Evolutionary conservation across 805 yeast species (phyloP), one percentile per base, ranked within the genome.

Genomic region (Teunomyces panamensis): DNA sequence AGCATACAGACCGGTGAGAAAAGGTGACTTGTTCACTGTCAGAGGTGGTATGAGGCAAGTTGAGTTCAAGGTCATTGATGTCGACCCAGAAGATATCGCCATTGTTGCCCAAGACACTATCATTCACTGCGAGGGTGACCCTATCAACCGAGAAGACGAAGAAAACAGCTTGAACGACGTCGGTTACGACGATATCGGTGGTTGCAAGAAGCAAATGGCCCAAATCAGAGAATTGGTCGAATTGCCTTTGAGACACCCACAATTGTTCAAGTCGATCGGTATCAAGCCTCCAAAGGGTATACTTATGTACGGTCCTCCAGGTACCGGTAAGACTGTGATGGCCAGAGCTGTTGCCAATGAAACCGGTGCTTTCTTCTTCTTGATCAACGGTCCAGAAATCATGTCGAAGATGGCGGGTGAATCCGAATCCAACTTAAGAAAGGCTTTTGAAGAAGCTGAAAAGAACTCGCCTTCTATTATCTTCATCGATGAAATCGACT

Each of bases 371-470:
- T 94, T 94, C 69, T 94, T 94, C 81, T 94, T 94, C 69, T 80
- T 94, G 61, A 94, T 94, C 70, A 94, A 94, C 67, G 99, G 99
- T 71, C 99, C 99, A 8, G 99, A 94, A 73, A 96, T 94, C 64
- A 94, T 94, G 99, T 91, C 98, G 47, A 94, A 94, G 75, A 94
- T 94, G 99, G 99, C 99, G 45, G 99, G 99, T 77, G 99, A 94
- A 74, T 88, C 96, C 13, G 99, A 94, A 75, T 87, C 96, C 30
- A 94, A 94, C 64, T 78, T 94, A 69, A 84, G 99, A 77, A 91
- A 91, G 73, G 99, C 99, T 2, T 94, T 94, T 61, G 99, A 94
- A 74, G 99, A 94, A 74, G 99, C 99, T 48, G 99, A 94, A 74
- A 94, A 94, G 75, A 92, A 94, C 69, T 94, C 98, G 11, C 99